These are phyloP conservation scores for Candida tammaniensis DNA, from an alignment of 805 yeast genomes.

Conservation along the genomic window DNA sequence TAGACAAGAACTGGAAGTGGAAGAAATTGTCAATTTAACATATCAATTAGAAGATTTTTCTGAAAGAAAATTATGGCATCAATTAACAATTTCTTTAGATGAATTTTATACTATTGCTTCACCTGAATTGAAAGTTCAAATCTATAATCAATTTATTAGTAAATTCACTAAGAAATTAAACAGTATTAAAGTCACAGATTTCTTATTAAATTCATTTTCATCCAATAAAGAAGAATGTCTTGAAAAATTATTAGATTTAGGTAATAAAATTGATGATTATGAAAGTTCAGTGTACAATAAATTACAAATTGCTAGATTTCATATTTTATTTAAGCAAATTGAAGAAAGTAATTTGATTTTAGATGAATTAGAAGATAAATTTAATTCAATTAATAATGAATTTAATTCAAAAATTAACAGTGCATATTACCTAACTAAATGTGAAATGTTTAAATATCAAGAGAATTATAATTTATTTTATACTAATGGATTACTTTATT, in stretches of 20 bases:
- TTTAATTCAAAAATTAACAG: constrained; percentile 63
- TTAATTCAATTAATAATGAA: constrained; percentile 24
- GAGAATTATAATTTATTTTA: constrained; percentile 81
- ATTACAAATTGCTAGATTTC: constrained; percentile 71
- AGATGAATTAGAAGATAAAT: constrained; percentile 53
- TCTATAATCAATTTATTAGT: constrained; percentile 69
- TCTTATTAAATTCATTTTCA: constrained; percentile 54
- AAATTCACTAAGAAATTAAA: constrained; percentile 70
- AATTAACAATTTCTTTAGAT: constrained; percentile 67
- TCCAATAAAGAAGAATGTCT: constrained; percentile 24
- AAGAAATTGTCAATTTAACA: constrained; percentile 58
- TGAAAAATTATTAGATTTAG: constrained; percentile 35
- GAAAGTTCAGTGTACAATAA: constrained; percentile 25
- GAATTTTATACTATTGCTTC: constrained; percentile 46
- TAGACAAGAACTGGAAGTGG: constrained; percentile 59
- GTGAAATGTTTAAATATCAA: constrained; percentile 70
- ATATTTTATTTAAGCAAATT: constrained; percentile 51
- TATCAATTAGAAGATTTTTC: constrained; percentile 77
- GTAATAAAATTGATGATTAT: constrained; percentile 22
- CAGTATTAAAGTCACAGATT: constrained; percentile 73
- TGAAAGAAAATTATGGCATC: constrained; percentile 94
- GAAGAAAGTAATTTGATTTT: constrained; percentile 65
- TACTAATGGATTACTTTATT: constrained; percentile 73
- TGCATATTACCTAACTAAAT: constrained; percentile 75
- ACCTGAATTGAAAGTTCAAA: constrained; percentile 54